Conservation (phyloP, 2,329 filamentous ascomycete genomes). For the Neonectria ditissima region DNA sequence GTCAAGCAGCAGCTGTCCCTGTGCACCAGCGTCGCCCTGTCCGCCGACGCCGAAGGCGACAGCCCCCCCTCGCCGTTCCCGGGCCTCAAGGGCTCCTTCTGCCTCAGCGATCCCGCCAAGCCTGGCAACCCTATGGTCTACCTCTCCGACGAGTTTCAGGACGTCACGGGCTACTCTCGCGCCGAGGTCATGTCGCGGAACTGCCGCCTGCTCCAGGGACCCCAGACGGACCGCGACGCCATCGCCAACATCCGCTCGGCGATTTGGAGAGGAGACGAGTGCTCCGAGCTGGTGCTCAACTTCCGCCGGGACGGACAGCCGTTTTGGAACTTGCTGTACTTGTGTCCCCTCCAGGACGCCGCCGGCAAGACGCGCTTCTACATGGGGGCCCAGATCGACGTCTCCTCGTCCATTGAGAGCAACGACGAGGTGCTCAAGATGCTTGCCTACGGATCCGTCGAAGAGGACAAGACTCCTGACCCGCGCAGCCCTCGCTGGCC, state of each 20-base stretch:
- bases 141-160: conserved; percentile 64
- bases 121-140: conserved; percentile 63
- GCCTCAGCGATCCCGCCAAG: conserved; percentile 63
- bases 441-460: conserved; percentile 53
- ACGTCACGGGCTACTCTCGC: conserved; percentile 62
- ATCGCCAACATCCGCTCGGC: conserved; percentile 56
- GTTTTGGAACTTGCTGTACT: conserved; percentile 69
- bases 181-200: conserved; percentile 62
- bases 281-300: conserved; percentile 63
- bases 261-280: conserved; percentile 57
- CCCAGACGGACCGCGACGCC: conserved; percentile 57
- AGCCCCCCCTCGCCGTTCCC: conserved; percentile 54
- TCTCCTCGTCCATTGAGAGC: conserved; percentile 64
- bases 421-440: conserved; percentile 63
- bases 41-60: conserved; percentile 49
- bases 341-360: conserved; percentile 63
- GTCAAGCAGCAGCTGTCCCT: conserved; percentile 63
- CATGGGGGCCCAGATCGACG: conserved; percentile 68
- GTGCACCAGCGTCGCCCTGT: conserved; percentile 59
- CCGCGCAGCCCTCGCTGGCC: conserved; percentile 29
- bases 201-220: conserved; percentile 63
- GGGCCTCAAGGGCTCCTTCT: conserved; percentile 70
- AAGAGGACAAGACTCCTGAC: conserved; percentile 35
- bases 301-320: conserved; percentile 63
- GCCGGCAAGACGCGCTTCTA: conserved; percentile 63